phyloP scores from a whole-genome alignment of 768 basidiomycete species.

The Podaxis rugospora region DNA sequence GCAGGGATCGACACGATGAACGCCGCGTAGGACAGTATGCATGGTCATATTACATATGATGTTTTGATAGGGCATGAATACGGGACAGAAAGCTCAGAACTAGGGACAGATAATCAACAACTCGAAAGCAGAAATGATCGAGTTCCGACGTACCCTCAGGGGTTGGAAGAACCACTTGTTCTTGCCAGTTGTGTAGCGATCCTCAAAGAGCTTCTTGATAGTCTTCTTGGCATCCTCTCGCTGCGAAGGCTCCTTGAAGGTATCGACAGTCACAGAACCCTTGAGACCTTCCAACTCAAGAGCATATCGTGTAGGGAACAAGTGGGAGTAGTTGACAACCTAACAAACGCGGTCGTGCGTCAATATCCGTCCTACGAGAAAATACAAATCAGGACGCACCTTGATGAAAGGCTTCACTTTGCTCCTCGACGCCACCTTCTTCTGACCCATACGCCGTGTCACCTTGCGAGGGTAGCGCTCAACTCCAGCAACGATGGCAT shows the following conservation, averaged over 20 bases:
- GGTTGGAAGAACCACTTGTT: slow-evolving; percentile 97
- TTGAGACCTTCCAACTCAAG: slow-evolving; percentile 95
- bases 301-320: slow-evolving; percentile 98
- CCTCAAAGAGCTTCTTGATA: slow-evolving; percentile 95
- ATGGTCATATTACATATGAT: slow-evolving; percentile 12
- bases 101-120: not conserved
- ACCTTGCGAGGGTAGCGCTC: slow-evolving; percentile 99
- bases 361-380: not conserved
- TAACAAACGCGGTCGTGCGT: slow-evolving; percentile 23
- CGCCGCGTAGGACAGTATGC: not conserved
- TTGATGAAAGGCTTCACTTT: slow-evolving; percentile 99
- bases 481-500: slow-evolving; percentile 97
- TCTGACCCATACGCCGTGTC: slow-evolving; percentile 95
- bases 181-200: slow-evolving; percentile 89
- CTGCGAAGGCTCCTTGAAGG: slow-evolving; percentile 97
- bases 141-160: slow-evolving; percentile 56
- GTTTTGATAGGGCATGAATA: slow-evolving; percentile 9
- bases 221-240: slow-evolving; percentile 93
- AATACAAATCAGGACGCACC: slow-evolving; percentile 39
- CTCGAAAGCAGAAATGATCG: not conserved
- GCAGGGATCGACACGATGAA: not conserved
- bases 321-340: slow-evolving; percentile 97
- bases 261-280: slow-evolving; percentile 77
- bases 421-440: slow-evolving; percentile 87
- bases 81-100: slow-evolving; percentile 6